Percentiles rank a stretch among this genome's conserved stretches.
phyloP scores from a whole-genome alignment of 768 basidiomycete species.

The Suillus brevipes region DNA sequence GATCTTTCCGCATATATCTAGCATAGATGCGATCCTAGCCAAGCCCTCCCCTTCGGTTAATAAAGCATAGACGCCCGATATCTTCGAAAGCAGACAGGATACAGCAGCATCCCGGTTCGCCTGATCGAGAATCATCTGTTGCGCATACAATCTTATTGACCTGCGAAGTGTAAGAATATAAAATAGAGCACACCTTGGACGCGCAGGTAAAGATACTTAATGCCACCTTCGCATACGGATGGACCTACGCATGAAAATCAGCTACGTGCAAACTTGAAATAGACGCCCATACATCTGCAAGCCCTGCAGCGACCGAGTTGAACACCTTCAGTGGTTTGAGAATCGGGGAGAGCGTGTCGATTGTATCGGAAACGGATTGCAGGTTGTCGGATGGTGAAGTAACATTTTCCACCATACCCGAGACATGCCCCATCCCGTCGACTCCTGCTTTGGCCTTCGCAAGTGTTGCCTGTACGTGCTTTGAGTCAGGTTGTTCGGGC shows the following conservation, averaged over 20 bases:
- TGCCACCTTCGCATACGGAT: background rate
- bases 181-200: background rate
- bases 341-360: background rate
- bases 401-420: background rate
- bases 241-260: background rate
- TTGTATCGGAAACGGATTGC: background rate
- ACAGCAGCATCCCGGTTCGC: background rate
- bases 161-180: too few relatives aligned
- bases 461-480: background rate
- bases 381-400: background rate
- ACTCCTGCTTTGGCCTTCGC: background rate
- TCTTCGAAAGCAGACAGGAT: background rate
- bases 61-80: background rate
- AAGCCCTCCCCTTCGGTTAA: constrained; percentile 1
- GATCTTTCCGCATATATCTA: background rate
- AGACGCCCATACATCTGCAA: background rate
- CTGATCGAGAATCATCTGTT: background rate
- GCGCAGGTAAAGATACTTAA: background rate
- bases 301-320: background rate
- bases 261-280: background rate
- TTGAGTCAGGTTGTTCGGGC: background rate
- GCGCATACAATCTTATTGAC: background rate
- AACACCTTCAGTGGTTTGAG: background rate
- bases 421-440: background rate
- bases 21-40: background rate